Evolutionary conservation across 1,139 yeast genomes (phyloP).

Genomic region (Geotrichum cucujoidarum): DNA sequence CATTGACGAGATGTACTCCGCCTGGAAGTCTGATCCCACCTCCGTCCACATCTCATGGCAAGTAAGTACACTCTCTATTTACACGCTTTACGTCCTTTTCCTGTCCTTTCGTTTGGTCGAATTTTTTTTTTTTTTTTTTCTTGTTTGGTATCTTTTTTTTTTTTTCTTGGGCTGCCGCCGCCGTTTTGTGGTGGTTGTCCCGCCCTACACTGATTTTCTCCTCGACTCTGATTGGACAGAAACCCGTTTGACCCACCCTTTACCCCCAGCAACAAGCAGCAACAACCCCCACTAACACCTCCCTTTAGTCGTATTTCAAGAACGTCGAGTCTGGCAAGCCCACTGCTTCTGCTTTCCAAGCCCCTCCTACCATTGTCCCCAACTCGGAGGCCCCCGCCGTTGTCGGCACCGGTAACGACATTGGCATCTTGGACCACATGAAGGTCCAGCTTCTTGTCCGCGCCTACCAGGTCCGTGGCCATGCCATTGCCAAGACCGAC

Average conservation of each 20-base stretch:
- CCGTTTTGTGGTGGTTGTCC: neutral
- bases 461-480: conserved; percentile 98
- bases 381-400: conserved; percentile 53
- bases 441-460: conserved; percentile 94
- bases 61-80: conserved; percentile 25
- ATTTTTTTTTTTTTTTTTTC: neutral
- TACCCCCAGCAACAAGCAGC: neutral
- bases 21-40: conserved; percentile 86
- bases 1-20: conserved; percentile 95
- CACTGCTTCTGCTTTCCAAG: conserved; percentile 70
- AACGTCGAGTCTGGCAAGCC: conserved; percentile 69
- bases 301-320: conserved; percentile 65
- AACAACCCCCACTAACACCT: conserved; percentile 7
- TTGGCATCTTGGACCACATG: conserved; percentile 78
- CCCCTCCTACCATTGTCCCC: conserved; percentile 87
- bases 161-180: too few species aligned
- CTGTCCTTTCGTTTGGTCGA: neutral
- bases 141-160: neutral
- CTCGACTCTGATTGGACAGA: neutral
- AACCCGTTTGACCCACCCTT: neutral
- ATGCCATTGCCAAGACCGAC: conserved; percentile 89
- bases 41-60: conserved; percentile 97
- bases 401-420: conserved; percentile 38
- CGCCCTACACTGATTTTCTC: neutral
- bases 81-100: neutral